Evolutionary conservation across 2,329 filamentous ascomycete genomes (phyloP), one percentile per base, ranked within the genome.

Genomic region (Pseudocercospora macadamiae): DNA sequence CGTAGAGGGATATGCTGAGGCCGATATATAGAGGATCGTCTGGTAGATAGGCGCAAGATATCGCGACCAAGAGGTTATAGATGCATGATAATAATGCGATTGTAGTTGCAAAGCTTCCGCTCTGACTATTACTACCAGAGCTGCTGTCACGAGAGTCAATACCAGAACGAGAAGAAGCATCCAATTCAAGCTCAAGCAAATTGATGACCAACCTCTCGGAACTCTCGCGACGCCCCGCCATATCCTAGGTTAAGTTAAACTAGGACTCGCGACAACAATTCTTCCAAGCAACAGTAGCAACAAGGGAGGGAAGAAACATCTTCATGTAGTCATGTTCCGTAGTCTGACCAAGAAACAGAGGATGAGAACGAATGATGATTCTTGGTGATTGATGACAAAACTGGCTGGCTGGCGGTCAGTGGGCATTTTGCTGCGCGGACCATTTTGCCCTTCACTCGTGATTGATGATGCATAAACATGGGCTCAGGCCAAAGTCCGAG

Each of bases 1-100:
- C 66, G 53, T 71, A 71, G 10, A 63, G 51, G 14, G 61, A 62
- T 14, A 68, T 62, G 54, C 62, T 63, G 34, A 65, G 53, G 9
- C 65, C 65, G 32, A 71, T 60, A 52, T 64, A 68, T 18, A 70
- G 58, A 1, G 69, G 68, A 45, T 71, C 69, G 53, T 66, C 60
- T 18, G 69, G 67, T 3, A 71, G 53, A 44, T 69, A 65, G 18
- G 58, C 57, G 62, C 67, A 66, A 18, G 67, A 54, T 18, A 64
- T 51, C 36, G 65, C 69, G 36, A 68, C 61, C 25, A 67, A 42
- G 21, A 64, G 51, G 34, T 70, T 67, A 54, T 68, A 70, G 18
- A 65, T 37, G 49, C 65, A 51, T 53, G 68, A 61, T 45, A 67
- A 49, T 9, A 61, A 55, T 18, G 67, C 64, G 44, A 69, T 60